phyloP scores from a whole-genome alignment of 208 protist species.

The Strigomonas culicis region DNA sequence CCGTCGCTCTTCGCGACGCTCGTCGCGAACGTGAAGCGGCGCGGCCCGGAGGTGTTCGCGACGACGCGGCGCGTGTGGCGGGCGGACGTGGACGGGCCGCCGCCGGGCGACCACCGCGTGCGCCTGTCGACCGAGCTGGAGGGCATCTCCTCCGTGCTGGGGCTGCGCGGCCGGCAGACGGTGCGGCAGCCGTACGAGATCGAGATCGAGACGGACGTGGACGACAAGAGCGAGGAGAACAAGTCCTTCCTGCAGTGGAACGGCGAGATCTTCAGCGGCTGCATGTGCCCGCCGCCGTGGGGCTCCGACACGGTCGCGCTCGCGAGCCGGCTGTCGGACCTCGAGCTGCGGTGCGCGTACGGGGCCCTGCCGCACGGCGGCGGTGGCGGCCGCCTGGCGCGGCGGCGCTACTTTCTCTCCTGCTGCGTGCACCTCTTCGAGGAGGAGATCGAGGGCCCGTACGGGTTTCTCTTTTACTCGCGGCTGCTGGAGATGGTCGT shows the following conservation, averaged over 20 bases:
- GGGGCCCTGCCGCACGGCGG: background rate
- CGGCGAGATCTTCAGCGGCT: slow-evolving; percentile 82
- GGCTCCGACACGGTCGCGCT: slow-evolving; percentile 74
- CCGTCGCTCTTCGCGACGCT: slow-evolving; percentile 24
- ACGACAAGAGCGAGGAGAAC: slow-evolving; percentile 23
- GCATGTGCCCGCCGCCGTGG: slow-evolving; percentile 49
- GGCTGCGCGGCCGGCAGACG: slow-evolving; percentile 43
- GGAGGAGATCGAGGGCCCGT: slow-evolving; percentile 72
- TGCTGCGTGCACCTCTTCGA: slow-evolving; percentile 66
- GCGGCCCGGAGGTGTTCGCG: slow-evolving; percentile 44
- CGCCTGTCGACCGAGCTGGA: slow-evolving; percentile 33
- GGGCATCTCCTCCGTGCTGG: slow-evolving; percentile 59
- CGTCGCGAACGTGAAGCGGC: slow-evolving; percentile 40
- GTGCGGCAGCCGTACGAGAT: slow-evolving; percentile 74
- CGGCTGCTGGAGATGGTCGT: slow-evolving; percentile 52
- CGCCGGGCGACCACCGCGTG: background rate
- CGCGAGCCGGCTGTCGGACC: slow-evolving; percentile 43
- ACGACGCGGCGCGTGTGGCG: slow-evolving; percentile 32
- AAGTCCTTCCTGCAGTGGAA: slow-evolving; percentile 78
- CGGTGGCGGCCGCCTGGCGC: slow-evolving; percentile 18
- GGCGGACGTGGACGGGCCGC: slow-evolving; percentile 1
- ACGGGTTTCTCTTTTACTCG: slow-evolving; percentile 80
- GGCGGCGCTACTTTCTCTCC: slow-evolving; percentile 48
- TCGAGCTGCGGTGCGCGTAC: slow-evolving; percentile 31
- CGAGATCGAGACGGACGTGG: slow-evolving; percentile 32